phyloP scores from a whole-genome alignment of 495 filamentous ascomycete species.

The Elasticomyces elasticus region DNA sequence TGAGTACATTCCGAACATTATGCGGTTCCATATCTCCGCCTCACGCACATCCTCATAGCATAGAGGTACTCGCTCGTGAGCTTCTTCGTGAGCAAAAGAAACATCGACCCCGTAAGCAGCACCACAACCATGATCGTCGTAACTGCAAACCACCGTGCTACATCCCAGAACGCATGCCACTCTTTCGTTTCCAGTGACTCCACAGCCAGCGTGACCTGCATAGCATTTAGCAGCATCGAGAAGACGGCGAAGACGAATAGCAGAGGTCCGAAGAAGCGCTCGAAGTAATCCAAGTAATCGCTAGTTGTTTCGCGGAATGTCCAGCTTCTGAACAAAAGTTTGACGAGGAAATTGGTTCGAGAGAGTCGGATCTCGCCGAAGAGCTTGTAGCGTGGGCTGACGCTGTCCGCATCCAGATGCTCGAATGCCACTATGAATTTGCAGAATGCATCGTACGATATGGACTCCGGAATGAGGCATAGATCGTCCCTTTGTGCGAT shows the following conservation, averaged over 20 bases:
- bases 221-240: slow-evolving; percentile 26
- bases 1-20: too few relatives aligned
- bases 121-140: too few relatives aligned
- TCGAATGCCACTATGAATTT: too few relatives aligned
- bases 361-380: slow-evolving; percentile 40
- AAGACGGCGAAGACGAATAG: slow-evolving; percentile 31
- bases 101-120: too few relatives aligned
- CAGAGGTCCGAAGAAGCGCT: slow-evolving; percentile 23
- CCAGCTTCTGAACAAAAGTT: neutral
- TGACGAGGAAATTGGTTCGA: slow-evolving; percentile 35
- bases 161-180: too few relatives aligned
- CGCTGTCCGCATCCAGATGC: too few relatives aligned
- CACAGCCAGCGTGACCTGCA: slow-evolving; percentile 28
- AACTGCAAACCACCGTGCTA: too few relatives aligned
- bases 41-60: too few relatives aligned
- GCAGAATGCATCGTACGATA: slow-evolving; percentile 17
- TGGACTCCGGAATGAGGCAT: slow-evolving; percentile 19
- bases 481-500: slow-evolving; percentile 30
- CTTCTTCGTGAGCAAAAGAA: too few relatives aligned
- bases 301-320: slow-evolving; percentile 12
- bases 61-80: too few relatives aligned
- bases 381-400: slow-evolving; percentile 31
- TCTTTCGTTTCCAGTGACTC: too few relatives aligned
- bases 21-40: too few relatives aligned
- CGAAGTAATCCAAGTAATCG: slow-evolving; percentile 27